Percentiles rank a stretch among this genome's conserved stretches.
phyloP scores from a whole-genome alignment of 225 moss, liverwort and hornwort genomes.

The Straminergon stramineum region DNA sequence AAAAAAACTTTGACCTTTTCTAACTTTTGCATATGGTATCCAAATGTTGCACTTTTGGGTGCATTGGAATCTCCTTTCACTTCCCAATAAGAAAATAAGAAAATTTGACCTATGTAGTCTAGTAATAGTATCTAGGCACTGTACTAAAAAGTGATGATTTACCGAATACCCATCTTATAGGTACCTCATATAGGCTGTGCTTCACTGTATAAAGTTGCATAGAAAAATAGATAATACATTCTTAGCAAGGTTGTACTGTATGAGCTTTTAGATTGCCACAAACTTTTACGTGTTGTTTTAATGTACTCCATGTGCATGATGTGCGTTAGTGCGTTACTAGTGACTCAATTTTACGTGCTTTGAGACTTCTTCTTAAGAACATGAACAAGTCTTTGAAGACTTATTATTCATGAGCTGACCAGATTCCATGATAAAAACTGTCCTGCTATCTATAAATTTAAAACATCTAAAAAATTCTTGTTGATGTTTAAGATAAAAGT shows the following conservation, averaged over 20 bases:
- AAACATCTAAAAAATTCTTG: neutral
- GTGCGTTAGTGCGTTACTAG: neutral
- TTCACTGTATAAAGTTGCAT: neutral
- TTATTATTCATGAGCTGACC: neutral
- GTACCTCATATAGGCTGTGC: no score
- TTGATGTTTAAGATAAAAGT: neutral
- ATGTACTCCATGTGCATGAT: neutral
- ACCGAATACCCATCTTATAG: neutral
- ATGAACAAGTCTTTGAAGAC: neutral
- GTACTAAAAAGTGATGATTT: neutral
- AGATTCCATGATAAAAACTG: neutral
- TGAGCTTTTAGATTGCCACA: neutral
- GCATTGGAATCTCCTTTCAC: neutral
- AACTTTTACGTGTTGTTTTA: neutral
- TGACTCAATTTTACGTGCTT: neutral
- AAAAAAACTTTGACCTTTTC: neutral
- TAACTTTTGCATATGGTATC: neutral
- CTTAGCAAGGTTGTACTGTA: neutral
- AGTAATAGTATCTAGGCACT: neutral
- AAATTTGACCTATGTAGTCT: neutral
- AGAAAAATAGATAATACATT: neutral
- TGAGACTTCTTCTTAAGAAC: neutral
- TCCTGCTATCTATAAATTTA: neutral
- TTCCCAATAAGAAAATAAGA: neutral
- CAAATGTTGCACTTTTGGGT: neutral